Evolutionary conservation across 805 yeast species (phyloP).

Genomic region (Yamadazyma paraphyllophila): DNA sequence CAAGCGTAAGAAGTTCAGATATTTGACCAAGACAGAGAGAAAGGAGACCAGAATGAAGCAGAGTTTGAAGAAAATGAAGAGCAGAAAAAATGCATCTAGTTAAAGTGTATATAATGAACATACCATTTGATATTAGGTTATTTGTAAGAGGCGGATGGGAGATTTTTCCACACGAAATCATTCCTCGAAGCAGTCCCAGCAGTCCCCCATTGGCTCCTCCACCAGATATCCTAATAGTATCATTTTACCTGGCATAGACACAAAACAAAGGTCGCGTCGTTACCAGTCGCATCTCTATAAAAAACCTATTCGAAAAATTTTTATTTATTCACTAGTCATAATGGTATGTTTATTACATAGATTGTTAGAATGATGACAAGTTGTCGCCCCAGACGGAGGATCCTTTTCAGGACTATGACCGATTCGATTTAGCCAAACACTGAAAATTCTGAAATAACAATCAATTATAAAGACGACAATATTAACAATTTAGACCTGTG

Average conservation of each 20-base stretch:
- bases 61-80: constrained; percentile 13
- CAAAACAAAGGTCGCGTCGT: not conserved
- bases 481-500: constrained; percentile 4
- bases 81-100: constrained; percentile 4
- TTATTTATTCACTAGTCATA: not conserved
- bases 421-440: constrained; percentile 69
- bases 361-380: constrained; percentile 52
- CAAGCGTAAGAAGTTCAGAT: constrained; percentile 70
- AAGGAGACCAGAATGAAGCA: constrained; percentile 42
- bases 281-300: constrained; percentile 5
- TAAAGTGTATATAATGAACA: not conserved
- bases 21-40: constrained; percentile 79
- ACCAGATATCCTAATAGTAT: no score
- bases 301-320: constrained; percentile 1
- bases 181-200: no score
- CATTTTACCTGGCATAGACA: no score
- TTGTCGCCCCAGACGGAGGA: constrained; percentile 78
- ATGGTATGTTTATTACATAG: constrained; percentile 4
- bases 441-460: constrained; percentile 54
- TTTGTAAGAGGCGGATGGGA: no score
- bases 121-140: no score
- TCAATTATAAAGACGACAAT: constrained; percentile 7
- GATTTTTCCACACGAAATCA: no score
- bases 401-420: constrained; percentile 61
- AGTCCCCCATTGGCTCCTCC: no score